phyloP scores from a whole-genome alignment of 2,329 filamentous ascomycete species.

The Calonectria pteridis region DNA sequence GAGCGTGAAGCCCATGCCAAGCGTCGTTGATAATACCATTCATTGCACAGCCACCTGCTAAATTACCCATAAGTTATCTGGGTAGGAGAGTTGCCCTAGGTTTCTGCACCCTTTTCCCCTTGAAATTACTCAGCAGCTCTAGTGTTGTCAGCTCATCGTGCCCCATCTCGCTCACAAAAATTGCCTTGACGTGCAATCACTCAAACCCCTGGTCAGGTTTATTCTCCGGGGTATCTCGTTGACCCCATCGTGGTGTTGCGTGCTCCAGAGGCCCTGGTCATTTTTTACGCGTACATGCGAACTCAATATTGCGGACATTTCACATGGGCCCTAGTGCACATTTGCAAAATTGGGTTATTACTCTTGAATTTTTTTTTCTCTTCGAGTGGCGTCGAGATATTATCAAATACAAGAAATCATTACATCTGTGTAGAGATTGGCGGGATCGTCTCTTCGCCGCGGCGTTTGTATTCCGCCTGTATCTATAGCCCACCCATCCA shows the following conservation, averaged over 20 bases:
- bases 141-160: background rate
- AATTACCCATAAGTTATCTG: background rate
- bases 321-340: background rate
- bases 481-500: slow-evolving; percentile 19
- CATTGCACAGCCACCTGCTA: background rate
- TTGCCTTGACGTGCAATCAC: background rate
- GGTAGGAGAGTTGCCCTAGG: background rate
- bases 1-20: background rate
- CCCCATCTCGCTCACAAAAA: background rate
- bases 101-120: background rate
- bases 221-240: background rate
- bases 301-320: background rate
- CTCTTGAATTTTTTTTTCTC: background rate
- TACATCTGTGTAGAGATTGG: slow-evolving; percentile 19
- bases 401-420: slow-evolving; percentile 19
- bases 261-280: background rate
- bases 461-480: background rate
- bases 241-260: background rate
- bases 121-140: background rate
- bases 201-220: background rate
- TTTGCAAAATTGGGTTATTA: background rate
- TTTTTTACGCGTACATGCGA: background rate
- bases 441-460: background rate
- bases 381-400: slow-evolving; percentile 4
- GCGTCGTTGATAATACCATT: background rate